Percentiles rank a stretch among this genome's conserved stretches.
Conservation (phyloP, 1,284 basidiomycete genomes). For the Moniliophthora roreri region DNA sequence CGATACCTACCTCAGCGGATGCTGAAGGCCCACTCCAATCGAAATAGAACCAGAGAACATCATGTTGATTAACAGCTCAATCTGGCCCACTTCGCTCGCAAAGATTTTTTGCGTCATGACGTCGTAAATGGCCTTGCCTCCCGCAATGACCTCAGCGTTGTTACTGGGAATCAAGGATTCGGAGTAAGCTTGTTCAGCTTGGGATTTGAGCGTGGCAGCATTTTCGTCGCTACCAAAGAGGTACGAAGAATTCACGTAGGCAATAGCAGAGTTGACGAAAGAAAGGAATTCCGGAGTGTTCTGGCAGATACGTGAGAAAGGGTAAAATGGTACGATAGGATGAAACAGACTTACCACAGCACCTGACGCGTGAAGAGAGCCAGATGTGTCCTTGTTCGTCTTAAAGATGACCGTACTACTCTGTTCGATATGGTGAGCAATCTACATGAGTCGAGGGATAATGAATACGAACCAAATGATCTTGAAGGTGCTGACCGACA, state of each 20-base stretch:
- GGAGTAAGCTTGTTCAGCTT: constrained; percentile 28
- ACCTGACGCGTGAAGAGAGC: constrained; percentile 8
- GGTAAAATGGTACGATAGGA: neutral
- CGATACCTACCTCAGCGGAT: constrained; percentile 32
- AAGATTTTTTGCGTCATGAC: constrained; percentile 26
- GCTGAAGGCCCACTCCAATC: constrained; percentile 57
- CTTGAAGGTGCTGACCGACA: constrained; percentile 69
- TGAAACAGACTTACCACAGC: neutral
- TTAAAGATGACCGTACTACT: neutral
- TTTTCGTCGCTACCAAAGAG: constrained; percentile 36
- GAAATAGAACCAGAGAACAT: constrained; percentile 38
- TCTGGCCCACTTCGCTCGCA: constrained; percentile 35
- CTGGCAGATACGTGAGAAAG: neutral
- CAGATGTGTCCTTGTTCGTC: constrained; percentile 21
- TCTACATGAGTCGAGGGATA: neutral
- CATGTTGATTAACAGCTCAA: constrained; percentile 48
- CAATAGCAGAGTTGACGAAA: constrained; percentile 39
- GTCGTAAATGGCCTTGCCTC: constrained; percentile 8
- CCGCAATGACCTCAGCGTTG: constrained; percentile 27
- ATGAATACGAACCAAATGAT: constrained; percentile 44
- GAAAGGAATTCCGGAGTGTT: constrained; percentile 27
- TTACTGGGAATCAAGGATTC: constrained; percentile 19
- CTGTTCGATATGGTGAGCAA: neutral
- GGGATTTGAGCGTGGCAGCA: constrained; percentile 23
- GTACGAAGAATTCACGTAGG: constrained; percentile 51